Evolutionary conservation across 78 protist genomes (phyloP), one percentile per base, ranked within the genome.

Genomic region (Dictyostelium firmibasis): DNA sequence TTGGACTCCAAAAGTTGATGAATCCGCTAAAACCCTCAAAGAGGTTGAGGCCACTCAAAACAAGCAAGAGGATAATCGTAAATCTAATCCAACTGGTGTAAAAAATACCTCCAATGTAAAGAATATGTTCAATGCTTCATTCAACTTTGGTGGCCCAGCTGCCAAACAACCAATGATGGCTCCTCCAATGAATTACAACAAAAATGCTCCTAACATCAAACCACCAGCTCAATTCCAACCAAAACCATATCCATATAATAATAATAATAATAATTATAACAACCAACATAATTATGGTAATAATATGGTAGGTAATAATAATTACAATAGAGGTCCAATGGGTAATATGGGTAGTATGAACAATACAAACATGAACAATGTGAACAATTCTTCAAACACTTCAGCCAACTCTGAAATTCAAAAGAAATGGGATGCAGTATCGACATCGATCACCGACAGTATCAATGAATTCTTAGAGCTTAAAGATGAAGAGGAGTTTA

Each of bases 1-100:
- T 31, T 93, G 96, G 96, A 70, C 31, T 27, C 35, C 25, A 14
- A 89, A 89, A 25, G 72, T 27, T 20, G 77, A 60, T 10, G 94
- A 89, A 7, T 20, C 87, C 1, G 82, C 94, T 2, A 89, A 89
- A 47, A 47, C 94, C 18, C 20, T 78, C 50, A 86, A 81, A 62
- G 87, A 89, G 11, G 35, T 70, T n/a, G 94, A 89, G 50, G 64
- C 36, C 13, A 57, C 50, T n/a, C 70, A 70, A 18, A 85, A 81
- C 3, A 60, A 85, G 16, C 82, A 81, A 29, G 38, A 50, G 20
- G 86, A 82, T 82, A 78, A 81, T 9, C 44, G 94, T 35, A 89
- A 89, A 77, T 20, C 50, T 3, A 79, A 35, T 44, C 57, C 36
- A 33, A 43, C 77, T 23, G 86, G 86, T 81, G 94, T 89, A 33